These are phyloP conservation scores for Globisporangium radiosum DNA, from an alignment of 352 stramenopile genomes.

Conservation along the genomic window DNA sequence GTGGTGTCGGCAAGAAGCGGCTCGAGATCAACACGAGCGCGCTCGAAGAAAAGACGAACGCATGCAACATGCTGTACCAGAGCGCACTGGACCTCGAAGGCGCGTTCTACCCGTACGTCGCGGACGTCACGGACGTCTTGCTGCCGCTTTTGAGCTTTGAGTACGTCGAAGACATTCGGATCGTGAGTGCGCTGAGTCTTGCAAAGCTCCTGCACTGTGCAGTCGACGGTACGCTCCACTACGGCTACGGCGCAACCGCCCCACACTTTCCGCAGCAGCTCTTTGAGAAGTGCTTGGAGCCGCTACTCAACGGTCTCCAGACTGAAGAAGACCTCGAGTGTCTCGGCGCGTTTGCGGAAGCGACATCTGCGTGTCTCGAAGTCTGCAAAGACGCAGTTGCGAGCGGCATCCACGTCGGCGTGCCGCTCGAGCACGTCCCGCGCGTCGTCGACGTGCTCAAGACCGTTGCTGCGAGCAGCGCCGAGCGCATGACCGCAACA, in stretches of 20 bases:
- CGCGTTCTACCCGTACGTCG: conserved; percentile 81
- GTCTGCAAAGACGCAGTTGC: conserved; percentile 79
- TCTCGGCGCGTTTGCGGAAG: conserved; percentile 67
- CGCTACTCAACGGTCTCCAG: conserved; percentile 64
- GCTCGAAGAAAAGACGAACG: conserved; percentile 82
- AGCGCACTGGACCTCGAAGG: conserved; percentile 75
- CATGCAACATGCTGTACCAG: conserved; percentile 88
- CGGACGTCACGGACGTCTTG: conserved; percentile 64
- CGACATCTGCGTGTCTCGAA: conserved; percentile 63
- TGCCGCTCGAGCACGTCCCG: conserved; percentile 64
- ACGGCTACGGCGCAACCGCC: conserved; percentile 42
- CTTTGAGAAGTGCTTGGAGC: conserved; percentile 72
- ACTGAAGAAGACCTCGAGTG: conserved; percentile 77
- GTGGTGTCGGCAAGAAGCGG: conserved; percentile 72
- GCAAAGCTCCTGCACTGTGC: conserved; percentile 64
- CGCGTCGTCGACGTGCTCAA: conserved; percentile 68
- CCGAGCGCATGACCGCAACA: conserved; percentile 47
- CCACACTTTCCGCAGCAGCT: conserved; percentile 76
- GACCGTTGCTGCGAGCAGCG: conserved; percentile 54
- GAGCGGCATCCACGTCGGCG: conserved; percentile 59
- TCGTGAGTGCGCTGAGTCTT: conserved; percentile 74
- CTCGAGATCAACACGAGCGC: conserved; percentile 85
- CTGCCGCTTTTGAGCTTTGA: conserved; percentile 75
- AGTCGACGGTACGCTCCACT: conserved; percentile 64
- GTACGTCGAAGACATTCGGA: conserved; percentile 82